Evolutionary conservation across 495 filamentous ascomycete species (phyloP), one percentile per base, ranked within the genome.

Genomic region (Xylaria sp.): DNA sequence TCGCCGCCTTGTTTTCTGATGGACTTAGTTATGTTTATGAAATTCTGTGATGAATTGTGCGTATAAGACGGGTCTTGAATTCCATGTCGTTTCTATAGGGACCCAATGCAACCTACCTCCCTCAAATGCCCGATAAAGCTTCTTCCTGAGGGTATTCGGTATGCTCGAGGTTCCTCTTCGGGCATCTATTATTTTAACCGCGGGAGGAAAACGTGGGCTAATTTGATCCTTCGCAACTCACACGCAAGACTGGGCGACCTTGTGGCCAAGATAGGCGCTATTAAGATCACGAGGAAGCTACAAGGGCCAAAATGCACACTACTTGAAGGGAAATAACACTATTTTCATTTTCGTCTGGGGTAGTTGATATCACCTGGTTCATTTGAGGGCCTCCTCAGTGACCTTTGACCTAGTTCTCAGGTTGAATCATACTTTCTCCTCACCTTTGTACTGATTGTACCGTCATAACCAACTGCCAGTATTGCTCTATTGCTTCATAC

Each of bases 161-260:
- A 29, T 53, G 21, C 11, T 26, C 24, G 50, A 58, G 31, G 31
- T 59, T 35, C 33, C 33, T n/a, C 31, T 59, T 35, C 24, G 3
- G 57, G 57, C n/a, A n/a, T 21, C 17, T 3, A 46, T 50, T 11
- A n/a, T 50, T 50, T 50, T n/a, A 50, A 19, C n/a, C 15, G 21
- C 9, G 17, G 21, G 24, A 58, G 31, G 21, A 21, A 21, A 59
- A 14, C 31, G 33, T 40, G 31, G 14, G 33, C 57, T 59, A 59
- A 37, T 59, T n/a, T 59, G 57, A 59, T 59, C 57, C 57, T 59
- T 59, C 33, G 31, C 55, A 58, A 37, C 31, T 11, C 14, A 46
- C 44, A 46, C 44, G 44, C 19, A 33, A 58, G 55, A 58, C 55
- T 37, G 26, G 31, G 24, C 55, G 55, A 21, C 29, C 37, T 58